phyloP scores from a whole-genome alignment of 305 asterid genomes.

The Fraxinus ornus region DNA sequence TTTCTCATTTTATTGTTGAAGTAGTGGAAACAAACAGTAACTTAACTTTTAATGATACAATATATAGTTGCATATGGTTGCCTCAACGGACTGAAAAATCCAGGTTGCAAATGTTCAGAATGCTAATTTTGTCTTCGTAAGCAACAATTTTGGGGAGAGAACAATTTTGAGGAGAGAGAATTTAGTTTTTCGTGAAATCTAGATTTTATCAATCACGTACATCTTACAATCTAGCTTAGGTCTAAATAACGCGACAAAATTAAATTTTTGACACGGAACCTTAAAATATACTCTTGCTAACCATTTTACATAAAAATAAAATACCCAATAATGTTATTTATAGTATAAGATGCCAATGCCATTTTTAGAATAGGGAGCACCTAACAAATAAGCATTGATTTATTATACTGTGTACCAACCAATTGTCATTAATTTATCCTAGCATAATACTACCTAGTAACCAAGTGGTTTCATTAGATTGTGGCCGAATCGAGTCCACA shows the following conservation, averaged over 20 bases:
- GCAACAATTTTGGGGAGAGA: not conserved
- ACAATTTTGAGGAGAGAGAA: too few species aligned
- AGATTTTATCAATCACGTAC: not conserved
- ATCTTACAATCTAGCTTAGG: not conserved
- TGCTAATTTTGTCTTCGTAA: not conserved
- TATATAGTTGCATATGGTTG: not conserved
- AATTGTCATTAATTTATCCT: not conserved
- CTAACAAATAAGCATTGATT: not conserved
- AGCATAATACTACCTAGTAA: not conserved
- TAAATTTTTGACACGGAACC: not conserved
- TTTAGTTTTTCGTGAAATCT: too few species aligned
- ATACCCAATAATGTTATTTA: not conserved
- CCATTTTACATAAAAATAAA: not conserved
- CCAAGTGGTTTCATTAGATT: too few species aligned
- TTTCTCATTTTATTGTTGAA: too few species aligned
- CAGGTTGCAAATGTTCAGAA: not conserved
- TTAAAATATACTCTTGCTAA: not conserved
- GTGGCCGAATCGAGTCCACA: too few species aligned
- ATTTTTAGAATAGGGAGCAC: not conserved
- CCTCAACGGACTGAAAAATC: too few species aligned
- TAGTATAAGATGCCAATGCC: not conserved
- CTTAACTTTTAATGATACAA: not conserved
- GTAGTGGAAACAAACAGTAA: too few species aligned
- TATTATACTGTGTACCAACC: not conserved
- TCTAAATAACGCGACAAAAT: not conserved